Evolutionary conservation across 352 stramenopile species (phyloP), one percentile per base, ranked within the genome.

Genomic region (Globisporangium polare): DNA sequence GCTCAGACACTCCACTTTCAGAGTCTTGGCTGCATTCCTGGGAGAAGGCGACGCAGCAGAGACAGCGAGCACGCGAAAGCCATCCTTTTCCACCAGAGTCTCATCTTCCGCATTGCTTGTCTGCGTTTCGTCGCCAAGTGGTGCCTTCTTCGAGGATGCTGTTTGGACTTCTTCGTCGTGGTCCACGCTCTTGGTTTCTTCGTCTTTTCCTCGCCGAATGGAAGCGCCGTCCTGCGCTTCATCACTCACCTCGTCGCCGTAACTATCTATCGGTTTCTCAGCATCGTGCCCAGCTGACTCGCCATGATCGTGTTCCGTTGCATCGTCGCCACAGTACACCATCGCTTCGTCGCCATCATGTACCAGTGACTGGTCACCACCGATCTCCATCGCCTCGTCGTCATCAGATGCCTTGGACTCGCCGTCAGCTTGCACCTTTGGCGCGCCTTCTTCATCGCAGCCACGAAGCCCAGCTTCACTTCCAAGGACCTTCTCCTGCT

Each of bases 11-110:
- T 62, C 29, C 1, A 17, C 56, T 55, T 55, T 51, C 60, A 64
- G 10, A 68, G 86, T 53, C 63, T 71, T 53, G 18, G 33, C 50
- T n/a, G 5, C 35, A n/a, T 46, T 46, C 41, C 5, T 17, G 22
- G 41, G 6, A 10, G 41, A 46, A 0, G 50, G 12, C 5, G 18
- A 55, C 4, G 10, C 2, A 47, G 41, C 5, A 4, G 41, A 13
- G 13, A 43, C 50, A 13, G 24, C 33, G 4, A 43, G 8, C 9
- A 43, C 29, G 17, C 50, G n/a, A 12, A 56, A 42, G 37, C 29
- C n/a, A 29, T 26, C 27, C 27, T 27, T 18, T 39, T 55, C 27
- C 9, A 26, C 9, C 29, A 41, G 15, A 12, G 8, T 17, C 17
- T n/a, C 27, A 22, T 17, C 18, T 24, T 37, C 49, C 8, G 29